These are phyloP conservation scores for Debaryomyces psychrophilus DNA, from an alignment of 1,139 yeast species.

Conservation along the genomic window DNA sequence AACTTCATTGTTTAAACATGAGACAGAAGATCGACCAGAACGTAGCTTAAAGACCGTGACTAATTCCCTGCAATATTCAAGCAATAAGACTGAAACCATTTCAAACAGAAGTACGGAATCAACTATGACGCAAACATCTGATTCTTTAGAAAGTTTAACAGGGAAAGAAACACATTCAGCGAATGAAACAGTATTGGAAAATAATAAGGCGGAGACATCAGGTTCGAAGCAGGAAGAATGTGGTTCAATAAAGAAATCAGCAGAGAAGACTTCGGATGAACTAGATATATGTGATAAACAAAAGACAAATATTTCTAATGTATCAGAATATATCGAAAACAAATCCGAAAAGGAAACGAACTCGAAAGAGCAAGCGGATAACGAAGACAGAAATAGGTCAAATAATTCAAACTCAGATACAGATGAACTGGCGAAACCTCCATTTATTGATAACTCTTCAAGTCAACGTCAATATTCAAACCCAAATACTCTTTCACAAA, in stretches of 20 bases:
- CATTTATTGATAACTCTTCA: not conserved
- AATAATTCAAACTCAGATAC: not conserved
- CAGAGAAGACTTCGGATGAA: not conserved
- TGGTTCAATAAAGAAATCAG: no score
- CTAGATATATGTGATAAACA: conserved; percentile 23
- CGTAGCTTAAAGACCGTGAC: not conserved
- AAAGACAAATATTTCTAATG: conserved; percentile 25
- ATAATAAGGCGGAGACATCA: no score
- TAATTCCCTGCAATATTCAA: not conserved
- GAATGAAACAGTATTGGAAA: not conserved
- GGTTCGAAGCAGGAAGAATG: no score
- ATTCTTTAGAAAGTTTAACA: not conserved
- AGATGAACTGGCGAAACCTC: not conserved
- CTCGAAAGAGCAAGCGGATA: not conserved
- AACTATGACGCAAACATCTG: not conserved
- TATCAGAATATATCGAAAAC: conserved; percentile 8
- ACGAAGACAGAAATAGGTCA: not conserved
- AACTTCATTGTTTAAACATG: not conserved
- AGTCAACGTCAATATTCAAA: conserved; percentile 6
- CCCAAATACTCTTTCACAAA: conserved; percentile 8
- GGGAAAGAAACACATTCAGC: no score
- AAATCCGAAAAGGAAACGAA: conserved; percentile 12
- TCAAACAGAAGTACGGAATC: not conserved
- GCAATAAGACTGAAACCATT: not conserved
- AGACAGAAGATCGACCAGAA: not conserved